These are phyloP conservation scores for Tricharina praecox DNA, from an alignment of 495 filamentous ascomycete genomes.

Conservation along the genomic window DNA sequence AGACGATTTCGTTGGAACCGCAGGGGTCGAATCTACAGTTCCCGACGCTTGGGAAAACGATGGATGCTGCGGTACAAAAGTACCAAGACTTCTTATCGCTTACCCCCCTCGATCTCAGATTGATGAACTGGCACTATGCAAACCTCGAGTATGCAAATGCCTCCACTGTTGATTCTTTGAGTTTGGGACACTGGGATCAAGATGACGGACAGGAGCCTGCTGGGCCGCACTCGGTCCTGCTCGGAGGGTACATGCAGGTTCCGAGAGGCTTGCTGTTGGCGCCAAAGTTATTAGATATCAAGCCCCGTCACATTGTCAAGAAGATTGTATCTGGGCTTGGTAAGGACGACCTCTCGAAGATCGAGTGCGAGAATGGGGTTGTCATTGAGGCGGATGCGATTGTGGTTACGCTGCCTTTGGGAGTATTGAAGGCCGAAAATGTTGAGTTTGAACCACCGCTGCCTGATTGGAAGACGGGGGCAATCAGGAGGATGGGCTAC, in stretches of 20 bases:
- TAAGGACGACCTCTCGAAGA: conserved; percentile 29
- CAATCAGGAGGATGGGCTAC: conserved; percentile 79
- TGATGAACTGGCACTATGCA: conserved; percentile 96
- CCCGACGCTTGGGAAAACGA: conserved; percentile 70
- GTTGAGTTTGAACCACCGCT: conserved; percentile 70
- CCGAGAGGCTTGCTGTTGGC: conserved; percentile 61
- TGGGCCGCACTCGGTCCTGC: conserved; percentile 76
- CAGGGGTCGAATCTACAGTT: conserved; percentile 40
- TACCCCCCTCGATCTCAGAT: conserved; percentile 65
- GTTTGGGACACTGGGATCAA: conserved; percentile 86
- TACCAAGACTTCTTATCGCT: conserved; percentile 72
- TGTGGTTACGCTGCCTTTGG: conserved; percentile 74
- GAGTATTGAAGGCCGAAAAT: conserved; percentile 61
- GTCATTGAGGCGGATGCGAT: conserved; percentile 66
- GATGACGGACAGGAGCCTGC: conserved; percentile 96
- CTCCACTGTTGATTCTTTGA: conserved; percentile 65
- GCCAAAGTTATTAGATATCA: conserved; percentile 65
- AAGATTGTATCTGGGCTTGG: conserved; percentile 39
- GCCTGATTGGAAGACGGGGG: conserved; percentile 65
- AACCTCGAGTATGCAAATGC: conserved; percentile 97
- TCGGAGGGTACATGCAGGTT: conserved; percentile 83
- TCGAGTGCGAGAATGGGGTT: conserved; percentile 68
- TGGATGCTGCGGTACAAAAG: conserved; percentile 75
- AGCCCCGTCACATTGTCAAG: conserved; percentile 48
- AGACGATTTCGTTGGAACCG: conserved; percentile 57